These are phyloP conservation scores for Penicillium sp. DNA, from an alignment of 2,329 filamentous ascomycete genomes.

Conservation along the genomic window DNA sequence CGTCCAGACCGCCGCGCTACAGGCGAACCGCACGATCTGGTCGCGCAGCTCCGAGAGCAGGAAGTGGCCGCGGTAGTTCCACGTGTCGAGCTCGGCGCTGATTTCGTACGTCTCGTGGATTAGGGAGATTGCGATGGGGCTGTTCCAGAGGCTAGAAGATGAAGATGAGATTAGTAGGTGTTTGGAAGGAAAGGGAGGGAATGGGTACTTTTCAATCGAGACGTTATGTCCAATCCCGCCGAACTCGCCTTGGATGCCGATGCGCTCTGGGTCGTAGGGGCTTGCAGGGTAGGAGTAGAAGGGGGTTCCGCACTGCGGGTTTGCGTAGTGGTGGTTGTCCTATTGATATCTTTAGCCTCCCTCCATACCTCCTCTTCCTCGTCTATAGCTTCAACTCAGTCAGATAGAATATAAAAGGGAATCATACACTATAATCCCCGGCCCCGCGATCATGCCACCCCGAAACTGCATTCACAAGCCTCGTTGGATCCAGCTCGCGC, in stretches of 20 bases:
- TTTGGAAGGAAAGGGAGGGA: not conserved
- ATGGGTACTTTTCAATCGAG: conserved; percentile 61
- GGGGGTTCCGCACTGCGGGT: conserved; percentile 71
- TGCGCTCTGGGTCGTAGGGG: conserved; percentile 63
- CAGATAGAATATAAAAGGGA: not conserved
- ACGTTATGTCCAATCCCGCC: conserved; percentile 71
- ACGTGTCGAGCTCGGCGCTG: conserved; percentile 60
- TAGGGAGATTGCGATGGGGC: conserved; percentile 59
- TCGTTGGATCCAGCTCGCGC: conserved; percentile 63
- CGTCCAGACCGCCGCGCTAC: conserved; percentile 72
- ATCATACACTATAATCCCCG: conserved; percentile 61
- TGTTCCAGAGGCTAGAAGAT: conserved; percentile 65
- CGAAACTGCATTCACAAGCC: conserved; percentile 66
- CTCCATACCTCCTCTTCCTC: not conserved
- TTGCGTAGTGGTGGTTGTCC: conserved; percentile 75
- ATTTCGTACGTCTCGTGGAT: conserved; percentile 74
- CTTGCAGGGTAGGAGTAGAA: conserved; percentile 65
- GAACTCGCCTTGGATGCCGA: conserved; percentile 74
- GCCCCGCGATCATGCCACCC: conserved; percentile 73
- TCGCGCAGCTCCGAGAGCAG: conserved; percentile 54
- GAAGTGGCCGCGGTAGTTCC: conserved; percentile 68
- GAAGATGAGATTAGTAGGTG: not conserved
- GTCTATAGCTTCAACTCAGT: not conserved
- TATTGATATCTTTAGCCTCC: conserved; percentile 24
- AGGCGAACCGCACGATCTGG: conserved; percentile 61